These are phyloP conservation scores for Pseudozyma sp. DNA, from an alignment of 1,284 basidiomycete species.

Conservation along the genomic window DNA sequence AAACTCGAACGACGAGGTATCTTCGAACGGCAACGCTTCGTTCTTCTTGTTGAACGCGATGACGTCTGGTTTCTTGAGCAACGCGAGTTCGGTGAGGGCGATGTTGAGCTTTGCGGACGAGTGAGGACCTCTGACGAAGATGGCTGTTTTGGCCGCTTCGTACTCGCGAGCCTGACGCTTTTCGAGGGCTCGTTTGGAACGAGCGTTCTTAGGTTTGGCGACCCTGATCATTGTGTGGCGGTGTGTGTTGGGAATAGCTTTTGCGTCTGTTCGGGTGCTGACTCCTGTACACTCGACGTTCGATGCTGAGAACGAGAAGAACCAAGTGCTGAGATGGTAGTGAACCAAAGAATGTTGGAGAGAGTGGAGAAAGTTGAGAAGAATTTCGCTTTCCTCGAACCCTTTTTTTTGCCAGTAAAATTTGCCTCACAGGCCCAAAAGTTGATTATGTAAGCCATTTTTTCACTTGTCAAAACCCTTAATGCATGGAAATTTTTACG, in stretches of 20 bases:
- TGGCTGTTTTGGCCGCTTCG: slow-evolving; percentile 83
- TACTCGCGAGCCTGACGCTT: slow-evolving; percentile 84
- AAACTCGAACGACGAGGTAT: slow-evolving; percentile 82
- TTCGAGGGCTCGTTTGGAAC: slow-evolving; percentile 91
- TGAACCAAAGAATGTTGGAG: neutral
- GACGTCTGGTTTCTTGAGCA: slow-evolving; percentile 72
- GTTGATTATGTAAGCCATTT: slow-evolving; percentile 34
- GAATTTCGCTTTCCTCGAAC: neutral
- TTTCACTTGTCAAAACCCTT: slow-evolving; percentile 8
- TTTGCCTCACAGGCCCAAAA: no score
- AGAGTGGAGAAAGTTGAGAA: slow-evolving; percentile 3
- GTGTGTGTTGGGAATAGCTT: neutral
- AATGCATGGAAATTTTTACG: slow-evolving; percentile 16
- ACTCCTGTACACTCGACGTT: neutral
- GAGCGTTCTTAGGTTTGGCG: slow-evolving; percentile 91
- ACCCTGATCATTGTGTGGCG: slow-evolving; percentile 54
- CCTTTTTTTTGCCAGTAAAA: neutral
- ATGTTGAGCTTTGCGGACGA: slow-evolving; percentile 82
- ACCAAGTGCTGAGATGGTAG: neutral
- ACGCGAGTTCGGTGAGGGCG: slow-evolving; percentile 80
- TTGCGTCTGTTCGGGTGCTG: neutral
- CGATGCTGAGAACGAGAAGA: neutral
- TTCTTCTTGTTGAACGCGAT: slow-evolving; percentile 98
- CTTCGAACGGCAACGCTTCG: slow-evolving; percentile 88
- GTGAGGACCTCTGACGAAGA: slow-evolving; percentile 91